phyloP scores from a whole-genome alignment of 2,329 filamentous ascomycete genomes.

The Aurifilum marmelostoma region DNA sequence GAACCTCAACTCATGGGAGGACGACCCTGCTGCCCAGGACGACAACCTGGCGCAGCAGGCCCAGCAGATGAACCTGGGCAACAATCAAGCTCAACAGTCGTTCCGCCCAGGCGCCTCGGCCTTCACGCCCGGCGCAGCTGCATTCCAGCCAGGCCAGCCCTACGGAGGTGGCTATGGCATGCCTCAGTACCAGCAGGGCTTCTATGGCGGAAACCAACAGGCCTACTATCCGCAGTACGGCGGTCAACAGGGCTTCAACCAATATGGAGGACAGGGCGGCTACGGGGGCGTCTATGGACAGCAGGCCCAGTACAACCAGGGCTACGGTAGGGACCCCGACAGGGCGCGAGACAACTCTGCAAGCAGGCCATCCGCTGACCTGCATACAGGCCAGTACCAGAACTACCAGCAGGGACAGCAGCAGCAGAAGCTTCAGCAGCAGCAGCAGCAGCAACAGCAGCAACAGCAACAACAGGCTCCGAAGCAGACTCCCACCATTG shows the following conservation, averaged over 20 bases:
- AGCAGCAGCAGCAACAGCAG: constrained; percentile 48
- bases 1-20: constrained; percentile 93
- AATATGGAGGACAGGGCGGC: constrained; percentile 43
- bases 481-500: constrained; percentile 62
- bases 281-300: constrained; percentile 48
- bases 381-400: constrained; percentile 49
- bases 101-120: constrained; percentile 71
- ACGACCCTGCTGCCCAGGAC: constrained; percentile 78
- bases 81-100: constrained; percentile 49
- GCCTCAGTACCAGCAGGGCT: constrained; percentile 55
- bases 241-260: constrained; percentile 48
- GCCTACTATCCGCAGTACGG: constrained; percentile 62
- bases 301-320: constrained; percentile 49
- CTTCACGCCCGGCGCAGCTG: constrained; percentile 72
- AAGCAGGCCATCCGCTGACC: constrained; percentile 11
- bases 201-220: constrained; percentile 49
- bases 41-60: constrained; percentile 78
- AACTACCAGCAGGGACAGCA: constrained; percentile 52
- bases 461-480: constrained; percentile 42
- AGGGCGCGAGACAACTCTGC: no score
- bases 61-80: constrained; percentile 74
- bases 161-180: constrained; percentile 64
- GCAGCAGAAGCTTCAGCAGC: constrained; percentile 42
- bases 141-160: constrained; percentile 73
- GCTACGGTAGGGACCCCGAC: constrained; percentile 46